Conservation (phyloP, 1,139 yeast genomes). For the Eremothecium cymbalariae region DNA sequence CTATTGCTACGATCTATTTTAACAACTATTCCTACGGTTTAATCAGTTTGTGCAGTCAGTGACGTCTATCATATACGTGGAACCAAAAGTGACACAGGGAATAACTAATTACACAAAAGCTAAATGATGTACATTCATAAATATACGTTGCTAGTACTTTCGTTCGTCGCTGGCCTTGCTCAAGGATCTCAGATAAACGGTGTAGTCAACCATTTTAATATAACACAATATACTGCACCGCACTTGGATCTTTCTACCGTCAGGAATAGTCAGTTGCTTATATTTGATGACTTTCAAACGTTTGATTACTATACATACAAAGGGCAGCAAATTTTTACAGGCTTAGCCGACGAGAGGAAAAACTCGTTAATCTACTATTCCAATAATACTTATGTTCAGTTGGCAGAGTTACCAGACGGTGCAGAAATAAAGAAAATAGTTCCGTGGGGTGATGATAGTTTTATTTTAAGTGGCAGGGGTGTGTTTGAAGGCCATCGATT, state of each 20-base stretch:
- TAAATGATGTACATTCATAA: background rate
- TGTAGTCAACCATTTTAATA: slow-evolving; percentile 13
- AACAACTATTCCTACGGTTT: too few relatives aligned
- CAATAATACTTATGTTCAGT: slow-evolving; percentile 23
- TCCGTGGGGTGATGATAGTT: slow-evolving; percentile 30
- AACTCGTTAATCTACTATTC: slow-evolving; percentile 25
- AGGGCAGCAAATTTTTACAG: slow-evolving; percentile 43
- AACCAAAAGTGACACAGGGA: too few relatives aligned
- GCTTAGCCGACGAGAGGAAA: slow-evolving; percentile 17
- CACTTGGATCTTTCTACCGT: slow-evolving; percentile 17
- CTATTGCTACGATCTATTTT: too few relatives aligned
- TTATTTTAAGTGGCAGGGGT: slow-evolving; percentile 38
- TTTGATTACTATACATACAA: slow-evolving; percentile 48
- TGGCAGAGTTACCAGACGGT: slow-evolving; percentile 16
- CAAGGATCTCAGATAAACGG: slow-evolving; percentile 14
- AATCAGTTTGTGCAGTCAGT: too few relatives aligned
- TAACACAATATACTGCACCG: slow-evolving; percentile 12
- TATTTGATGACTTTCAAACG: slow-evolving; percentile 56
- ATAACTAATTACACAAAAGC: too few relatives aligned
- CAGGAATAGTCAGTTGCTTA: slow-evolving; percentile 41
- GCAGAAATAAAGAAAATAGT: slow-evolving; percentile 27
- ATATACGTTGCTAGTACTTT: background rate
- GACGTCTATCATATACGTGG: too few relatives aligned
- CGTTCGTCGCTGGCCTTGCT: background rate
- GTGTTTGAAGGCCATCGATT: slow-evolving; percentile 36